Evolutionary conservation across 78 protist species (phyloP), one percentile per base, ranked within the genome.

Genomic region (Dictyostelium firmibasis): DNA sequence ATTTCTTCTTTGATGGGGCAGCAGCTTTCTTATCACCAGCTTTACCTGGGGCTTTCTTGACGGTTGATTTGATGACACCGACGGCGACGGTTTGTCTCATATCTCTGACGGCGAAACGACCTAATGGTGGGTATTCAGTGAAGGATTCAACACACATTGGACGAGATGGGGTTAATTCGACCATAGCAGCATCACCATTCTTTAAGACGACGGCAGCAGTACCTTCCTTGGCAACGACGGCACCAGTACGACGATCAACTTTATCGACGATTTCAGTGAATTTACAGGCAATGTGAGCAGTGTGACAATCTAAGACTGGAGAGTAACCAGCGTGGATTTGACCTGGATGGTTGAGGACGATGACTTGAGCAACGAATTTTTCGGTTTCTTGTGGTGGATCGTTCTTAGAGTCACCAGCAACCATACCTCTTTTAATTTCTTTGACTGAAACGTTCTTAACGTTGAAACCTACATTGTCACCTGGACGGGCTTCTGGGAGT

Each of bases 391-490:
- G 25, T 44, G 99, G 97, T 72, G 99, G 99, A 88, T 98, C 98
- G 93, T 97, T 81, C 60, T 96, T 96, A 95, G 97, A 53, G 79
- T 98, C 98, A 13, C 97, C 96, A 81, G 92, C 97, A 50, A 99
- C 99, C 97, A 79, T 93, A 50, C 99, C 99, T 41, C 99, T 96
- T 60, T 84, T 81, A 98, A 99, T 88, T 43, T 99, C 99, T 96
- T 98, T 97, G 96, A 97, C 98, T 85, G 98, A 77, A 10, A 99
- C 92, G 84, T 75, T 81, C 98, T 99, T 98, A 96, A 99, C 97
- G 97, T 98, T 98, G 98, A 99, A 98, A 69, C 99, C 99, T 53
- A 99, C 98, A 97, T 98, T 98, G 98, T 99, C 99, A 31, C 99
- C 99, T 83, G 99, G 98, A 41, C 50, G 36, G 85, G 99, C 99